Evolutionary conservation across 2,329 filamentous ascomycete genomes (phyloP).

Genomic region (Truncatella angustata): DNA sequence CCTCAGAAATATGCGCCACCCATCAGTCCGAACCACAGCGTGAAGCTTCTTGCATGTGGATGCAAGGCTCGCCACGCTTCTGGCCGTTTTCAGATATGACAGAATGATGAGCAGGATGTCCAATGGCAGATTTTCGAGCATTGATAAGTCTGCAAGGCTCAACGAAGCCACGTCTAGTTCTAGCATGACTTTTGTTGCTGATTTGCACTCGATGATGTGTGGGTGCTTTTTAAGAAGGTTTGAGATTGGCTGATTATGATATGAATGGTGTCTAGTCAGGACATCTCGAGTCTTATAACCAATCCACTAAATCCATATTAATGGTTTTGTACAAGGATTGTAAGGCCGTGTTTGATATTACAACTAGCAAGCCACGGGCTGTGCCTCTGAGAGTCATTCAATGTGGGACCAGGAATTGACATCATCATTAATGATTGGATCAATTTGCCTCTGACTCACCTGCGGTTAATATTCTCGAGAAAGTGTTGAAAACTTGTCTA

Average conservation of each 20-base stretch:
- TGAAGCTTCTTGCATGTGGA: slow-evolving; percentile 37
- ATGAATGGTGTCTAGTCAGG: no score
- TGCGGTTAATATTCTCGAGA: not conserved
- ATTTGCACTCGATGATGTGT: no score
- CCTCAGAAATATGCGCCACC: slow-evolving; percentile 51
- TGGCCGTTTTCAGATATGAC: slow-evolving; percentile 45
- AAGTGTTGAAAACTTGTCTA: not conserved
- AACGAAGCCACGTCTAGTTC: slow-evolving; percentile 14
- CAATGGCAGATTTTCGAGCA: slow-evolving; percentile 43
- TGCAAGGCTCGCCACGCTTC: slow-evolving; percentile 43
- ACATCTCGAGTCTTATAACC: no score
- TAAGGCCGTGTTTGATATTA: no score
- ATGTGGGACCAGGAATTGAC: not conserved
- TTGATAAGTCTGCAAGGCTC: slow-evolving; percentile 18
- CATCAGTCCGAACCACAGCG: slow-evolving; percentile 36
- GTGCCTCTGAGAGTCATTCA: not conserved
- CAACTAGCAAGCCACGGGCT: no score
- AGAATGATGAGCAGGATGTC: slow-evolving; percentile 51
- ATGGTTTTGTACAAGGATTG: no score
- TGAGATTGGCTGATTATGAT: no score
- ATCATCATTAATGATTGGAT: slow-evolving; percentile 4
- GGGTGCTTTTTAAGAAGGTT: no score
- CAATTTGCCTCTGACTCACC: slow-evolving; percentile 13
- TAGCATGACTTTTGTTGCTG: no score
- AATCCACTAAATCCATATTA: no score